Conservation (phyloP, 345 rosid genomes). For the Aquilaria malaccensis region DNA sequence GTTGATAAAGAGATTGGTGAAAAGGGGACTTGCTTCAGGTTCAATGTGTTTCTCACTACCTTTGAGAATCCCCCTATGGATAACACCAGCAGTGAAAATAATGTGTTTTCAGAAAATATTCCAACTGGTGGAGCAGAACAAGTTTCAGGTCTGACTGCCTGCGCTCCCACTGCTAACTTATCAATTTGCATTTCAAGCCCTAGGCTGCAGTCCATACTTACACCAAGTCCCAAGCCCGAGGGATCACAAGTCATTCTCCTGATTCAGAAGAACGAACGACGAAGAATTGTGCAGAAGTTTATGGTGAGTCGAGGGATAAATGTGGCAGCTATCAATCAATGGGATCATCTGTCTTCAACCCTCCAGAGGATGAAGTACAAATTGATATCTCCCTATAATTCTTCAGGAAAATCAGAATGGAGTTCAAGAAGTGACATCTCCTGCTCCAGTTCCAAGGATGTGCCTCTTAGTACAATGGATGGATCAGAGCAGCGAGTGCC, state of each 20-base stretch:
- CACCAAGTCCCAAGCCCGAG: conserved; percentile 23
- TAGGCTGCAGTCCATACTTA: conserved; percentile 11
- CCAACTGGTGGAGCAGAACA: conserved; percentile 4
- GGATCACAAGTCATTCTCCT: conserved; percentile 53
- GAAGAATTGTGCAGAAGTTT: conserved; percentile 35
- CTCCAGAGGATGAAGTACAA: conserved; percentile 30
- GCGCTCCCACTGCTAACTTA: conserved; percentile 20
- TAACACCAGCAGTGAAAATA: conserved; percentile 11
- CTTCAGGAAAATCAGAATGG: conserved; percentile 32
- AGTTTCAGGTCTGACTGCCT: conserved; percentile 19
- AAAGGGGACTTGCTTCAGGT: conserved; percentile 74
- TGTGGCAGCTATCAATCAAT: conserved; percentile 34
- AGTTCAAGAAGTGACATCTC: conserved; percentile 26
- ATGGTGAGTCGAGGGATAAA: conserved; percentile 47
- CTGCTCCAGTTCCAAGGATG: conserved; percentile 26
- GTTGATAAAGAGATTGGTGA: conserved; percentile 45
- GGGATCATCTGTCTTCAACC: conserved; percentile 28
- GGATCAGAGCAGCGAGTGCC: conserved; percentile 30
- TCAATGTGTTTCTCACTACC: conserved; percentile 39
- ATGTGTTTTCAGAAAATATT: conserved; percentile 21
- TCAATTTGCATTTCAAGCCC: conserved; percentile 30
- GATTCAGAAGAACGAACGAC: conserved; percentile 41
- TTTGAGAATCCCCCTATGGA: conserved; percentile 15
- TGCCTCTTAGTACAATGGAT: conserved; percentile 37
- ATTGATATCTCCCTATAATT: conserved; percentile 28